Evolutionary conservation across 2,329 filamentous ascomycete genomes (phyloP), one percentile per base, ranked within the genome.

Genomic region (Trichoderma asperellum): DNA sequence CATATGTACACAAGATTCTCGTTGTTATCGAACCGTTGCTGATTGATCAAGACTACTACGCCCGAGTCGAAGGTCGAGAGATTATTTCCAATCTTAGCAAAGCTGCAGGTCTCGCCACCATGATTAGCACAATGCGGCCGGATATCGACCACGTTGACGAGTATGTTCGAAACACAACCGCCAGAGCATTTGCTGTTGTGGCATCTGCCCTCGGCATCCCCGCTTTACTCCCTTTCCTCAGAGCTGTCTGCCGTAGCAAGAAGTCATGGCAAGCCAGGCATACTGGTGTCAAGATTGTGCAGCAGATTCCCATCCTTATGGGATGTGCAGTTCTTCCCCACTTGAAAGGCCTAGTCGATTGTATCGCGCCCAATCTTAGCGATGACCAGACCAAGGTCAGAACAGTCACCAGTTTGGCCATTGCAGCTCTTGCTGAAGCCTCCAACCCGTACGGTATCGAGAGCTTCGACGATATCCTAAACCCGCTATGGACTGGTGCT

Each of bases 1-100:
- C 96, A 27, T 99, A 95, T 73, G 95, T 97, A 18, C 96, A 99
- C 84, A 98, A 98, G 84, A 99, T 99, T 72, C 82, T 99, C 69
- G 96, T 99, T 65, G 96, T 99, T 77, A 99, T 99, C 75, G 96
- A 99, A 80, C 96, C 96, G n/a, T 85, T 99, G 61, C 91, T 99
- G 73, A 99, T 99, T 76, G 96, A 99, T 78, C 96, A 99, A 83
- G 96, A 99, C 82, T 99, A 99, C 82, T 99, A 99, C 80, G 96
- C 96, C 53, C 91, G 96, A 79, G 96, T 99, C 5, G 96, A 99
- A 81, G 96, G 96, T 80, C 93, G 96, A 74, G 96, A 99, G 80
- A 99, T 99, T 75, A 99, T 99, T 75, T 98, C 95, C 68, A 99
- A 99, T 79, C 88, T 99, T 61, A 92, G 92, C 78, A 99, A 99